A percentile compares a stretch with the other conserved stretches of the same genome.
phyloP scores from a whole-genome alignment of 805 yeast species.

The Suhomyces pyralidae region DNA sequence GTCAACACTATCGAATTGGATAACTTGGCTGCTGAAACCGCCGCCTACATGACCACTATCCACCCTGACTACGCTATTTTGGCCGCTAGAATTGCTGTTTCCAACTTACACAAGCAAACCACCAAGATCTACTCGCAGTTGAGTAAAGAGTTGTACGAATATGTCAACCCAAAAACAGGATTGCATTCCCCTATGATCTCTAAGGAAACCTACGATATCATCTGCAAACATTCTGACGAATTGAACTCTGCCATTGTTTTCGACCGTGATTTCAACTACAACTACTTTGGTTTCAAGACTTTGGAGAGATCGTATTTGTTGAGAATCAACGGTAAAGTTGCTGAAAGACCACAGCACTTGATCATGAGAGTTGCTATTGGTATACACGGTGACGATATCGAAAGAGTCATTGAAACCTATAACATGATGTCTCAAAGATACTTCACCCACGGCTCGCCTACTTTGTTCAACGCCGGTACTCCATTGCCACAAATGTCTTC shows the following conservation, averaged over 20 bases:
- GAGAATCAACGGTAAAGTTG: constrained; percentile 53
- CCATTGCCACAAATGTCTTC: constrained; percentile 60
- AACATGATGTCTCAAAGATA: constrained; percentile 56
- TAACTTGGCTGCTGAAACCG: constrained; percentile 85
- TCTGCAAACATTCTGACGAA: constrained; percentile 37
- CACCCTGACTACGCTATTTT: constrained; percentile 97
- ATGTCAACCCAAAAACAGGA: constrained; percentile 77
- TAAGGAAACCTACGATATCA: constrained; percentile 38
- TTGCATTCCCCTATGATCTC: constrained; percentile 48
- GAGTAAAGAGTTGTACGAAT: constrained; percentile 65
- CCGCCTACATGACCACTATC: constrained; percentile 94
- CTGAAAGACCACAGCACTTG: constrained; percentile 61
- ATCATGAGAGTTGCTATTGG: constrained; percentile 63
- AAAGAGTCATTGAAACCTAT: constrained; percentile 52
- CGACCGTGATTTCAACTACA: constrained; percentile 52
- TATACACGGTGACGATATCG: constrained; percentile 55
- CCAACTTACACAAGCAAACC: constrained; percentile 92
- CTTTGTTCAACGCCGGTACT: constrained; percentile 61
- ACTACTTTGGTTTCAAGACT: constrained; percentile 61
- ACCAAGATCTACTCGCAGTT: constrained; percentile 82
- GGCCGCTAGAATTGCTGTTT: constrained; percentile 94
- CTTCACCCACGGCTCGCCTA: constrained; percentile 63
- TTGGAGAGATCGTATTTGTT: constrained; percentile 57
- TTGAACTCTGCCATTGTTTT: constrained; percentile 45
- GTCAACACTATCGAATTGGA: constrained; percentile 83